Evolutionary conservation across 345 rosid species (phyloP).

Genomic region (Geranium brycei): DNA sequence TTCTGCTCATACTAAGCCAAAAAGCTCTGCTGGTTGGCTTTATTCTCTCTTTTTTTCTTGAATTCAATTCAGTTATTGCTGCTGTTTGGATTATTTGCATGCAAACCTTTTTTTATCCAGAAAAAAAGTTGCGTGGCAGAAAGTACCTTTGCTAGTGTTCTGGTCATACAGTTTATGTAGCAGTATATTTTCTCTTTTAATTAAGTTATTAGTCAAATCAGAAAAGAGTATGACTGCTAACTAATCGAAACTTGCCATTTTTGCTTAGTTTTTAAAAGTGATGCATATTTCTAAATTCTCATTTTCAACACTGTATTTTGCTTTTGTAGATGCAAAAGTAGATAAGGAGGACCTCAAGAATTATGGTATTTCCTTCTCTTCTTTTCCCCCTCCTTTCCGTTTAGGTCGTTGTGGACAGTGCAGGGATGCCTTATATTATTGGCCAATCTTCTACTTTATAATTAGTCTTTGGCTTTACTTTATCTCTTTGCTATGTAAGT

Average conservation of each 20-base stretch:
- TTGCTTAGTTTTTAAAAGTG: too few species aligned
- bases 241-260: too few species aligned
- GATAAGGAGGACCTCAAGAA: conserved; percentile 78
- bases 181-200: too few species aligned
- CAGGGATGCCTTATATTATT: background rate
- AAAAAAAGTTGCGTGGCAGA: background rate
- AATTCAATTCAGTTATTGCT: background rate
- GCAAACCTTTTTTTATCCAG: background rate
- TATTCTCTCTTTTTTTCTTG: conserved; percentile 1
- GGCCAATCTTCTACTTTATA: background rate
- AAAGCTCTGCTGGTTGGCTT: conserved; percentile 44
- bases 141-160: background rate
- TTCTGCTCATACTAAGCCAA: conserved; percentile 42
- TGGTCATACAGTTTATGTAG: too few species aligned
- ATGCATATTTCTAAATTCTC: conserved; percentile 1
- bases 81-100: background rate
- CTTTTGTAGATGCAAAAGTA: conserved; percentile 50
- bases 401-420: background rate
- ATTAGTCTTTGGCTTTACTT: too few species aligned
- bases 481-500: background rate
- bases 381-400: background rate
- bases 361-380: conserved; percentile 32
- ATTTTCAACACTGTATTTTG: conserved; percentile 13
- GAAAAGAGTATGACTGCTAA: too few species aligned
- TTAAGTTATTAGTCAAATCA: too few species aligned